Evolutionary conservation across 2,329 filamentous ascomycete genomes (phyloP).

Genomic region (Diplodia corticola): DNA sequence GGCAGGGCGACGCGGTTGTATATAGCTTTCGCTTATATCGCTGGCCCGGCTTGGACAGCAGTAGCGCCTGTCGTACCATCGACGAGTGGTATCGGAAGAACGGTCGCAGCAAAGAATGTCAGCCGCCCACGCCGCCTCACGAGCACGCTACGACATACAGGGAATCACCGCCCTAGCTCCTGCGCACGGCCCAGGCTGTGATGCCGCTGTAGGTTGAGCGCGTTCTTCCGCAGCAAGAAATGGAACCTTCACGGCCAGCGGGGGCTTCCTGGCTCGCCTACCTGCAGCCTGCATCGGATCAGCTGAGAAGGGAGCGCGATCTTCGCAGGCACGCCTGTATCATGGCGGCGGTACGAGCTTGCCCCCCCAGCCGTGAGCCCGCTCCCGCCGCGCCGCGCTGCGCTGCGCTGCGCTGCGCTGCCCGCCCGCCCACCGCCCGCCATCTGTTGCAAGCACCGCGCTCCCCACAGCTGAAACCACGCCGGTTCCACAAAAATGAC

Average conservation of each 20-base stretch:
- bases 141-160: conserved; percentile 7
- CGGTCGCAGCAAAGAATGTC: conserved; percentile 15
- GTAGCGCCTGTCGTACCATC: conserved; percentile 13
- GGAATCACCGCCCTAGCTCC: background rate
- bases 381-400: no score
- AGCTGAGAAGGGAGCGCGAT: conserved; percentile 11
- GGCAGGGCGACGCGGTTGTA: background rate
- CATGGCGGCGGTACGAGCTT: no score
- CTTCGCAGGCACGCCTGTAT: background rate
- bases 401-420: background rate
- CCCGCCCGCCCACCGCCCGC: background rate
- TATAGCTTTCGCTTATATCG: conserved; percentile 12
- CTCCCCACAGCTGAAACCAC: conserved; percentile 16
- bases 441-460: no score
- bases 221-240: background rate
- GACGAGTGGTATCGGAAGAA: conserved; percentile 20
- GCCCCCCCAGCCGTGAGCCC: no score
- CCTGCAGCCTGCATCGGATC: conserved; percentile 1
- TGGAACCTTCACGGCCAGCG: conserved; percentile 1
- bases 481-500: conserved; percentile 18
- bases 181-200: background rate
- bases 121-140: conserved; percentile 8
- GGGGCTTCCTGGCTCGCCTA: background rate
- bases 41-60: background rate
- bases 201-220: background rate